Evolutionary conservation across 305 asterid genomes (phyloP), one percentile per base, ranked within the genome.

Genomic region (Solanum chacoense): DNA sequence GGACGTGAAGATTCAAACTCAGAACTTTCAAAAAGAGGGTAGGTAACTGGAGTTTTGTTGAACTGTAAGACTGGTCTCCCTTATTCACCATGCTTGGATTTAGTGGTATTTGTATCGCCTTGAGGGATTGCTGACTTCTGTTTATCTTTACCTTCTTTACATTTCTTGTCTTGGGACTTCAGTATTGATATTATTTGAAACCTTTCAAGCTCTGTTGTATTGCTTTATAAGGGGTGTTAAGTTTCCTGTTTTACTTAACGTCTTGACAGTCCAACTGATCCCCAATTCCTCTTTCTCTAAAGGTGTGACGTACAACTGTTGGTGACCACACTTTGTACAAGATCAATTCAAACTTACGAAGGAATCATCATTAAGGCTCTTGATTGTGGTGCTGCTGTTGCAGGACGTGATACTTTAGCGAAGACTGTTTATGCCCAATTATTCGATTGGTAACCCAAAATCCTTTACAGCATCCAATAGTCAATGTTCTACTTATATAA

Each of bases 371-470:
- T 96, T 87, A 96, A 93, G 92, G 95, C 96, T 89, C 95, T 98
- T 89, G 99, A 98, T 90, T 94, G 96, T 85, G 91, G 81, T 93
- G 98, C 98, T 92, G 98, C 99, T 86, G 93, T 92, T 69, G 95
- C 98, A 86, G 99, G 99, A 81, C 96, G 99, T 92, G 99, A 98
- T 96, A 94, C 97, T 90, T 92, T 98, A 94, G 99, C 99, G 8
- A 98, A 98, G 92, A 96, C 98, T 75, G 92, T 98, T 91, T 98
- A 98, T 92, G 96, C 99, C 90, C 94, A 95, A 88, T 90, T 95
- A 73, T 98, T 98, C 93, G 99, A 98, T 93, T 98, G 99, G 97
- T 89, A 89, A 89, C 65, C 85, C 88, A 59, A 87, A 75, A 32
- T 65, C 91, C 32, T 79, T 37, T 67, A 67, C 75, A 45, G 81